phyloP scores from a whole-genome alignment of 805 yeast genomes.

The Monosporozyma siamensis region DNA sequence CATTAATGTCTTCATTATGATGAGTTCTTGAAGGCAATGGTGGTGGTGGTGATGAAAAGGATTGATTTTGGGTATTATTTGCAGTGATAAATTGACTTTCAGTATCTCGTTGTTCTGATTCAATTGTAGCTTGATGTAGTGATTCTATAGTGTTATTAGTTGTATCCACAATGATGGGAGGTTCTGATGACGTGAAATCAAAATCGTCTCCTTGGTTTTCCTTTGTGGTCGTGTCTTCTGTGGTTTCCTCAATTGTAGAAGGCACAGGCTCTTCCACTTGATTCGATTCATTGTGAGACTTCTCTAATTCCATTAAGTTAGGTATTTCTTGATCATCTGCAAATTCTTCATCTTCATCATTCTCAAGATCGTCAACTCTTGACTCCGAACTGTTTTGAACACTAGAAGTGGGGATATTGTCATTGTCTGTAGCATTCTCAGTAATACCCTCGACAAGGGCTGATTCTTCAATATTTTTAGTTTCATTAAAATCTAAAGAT shows the following conservation, averaged over 20 bases:
- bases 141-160: no score
- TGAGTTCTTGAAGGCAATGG: constrained; percentile 1
- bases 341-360: constrained; percentile 1
- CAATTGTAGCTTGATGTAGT: not conserved
- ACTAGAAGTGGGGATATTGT: not conserved
- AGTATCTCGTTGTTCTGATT: not conserved
- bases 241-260: not conserved
- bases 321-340: not conserved
- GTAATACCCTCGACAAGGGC: not conserved
- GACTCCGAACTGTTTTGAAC: not conserved
- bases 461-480: not conserved
- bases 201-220: not conserved
- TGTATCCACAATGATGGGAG: not conserved
- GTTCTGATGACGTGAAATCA: not conserved
- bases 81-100: not conserved
- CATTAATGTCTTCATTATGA: not conserved
- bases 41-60: constrained; percentile 2
- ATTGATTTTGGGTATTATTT: not conserved
- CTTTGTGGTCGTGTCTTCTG: not conserved
- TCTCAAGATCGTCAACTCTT: not conserved
- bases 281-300: no score
- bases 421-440: not conserved
- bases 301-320: not conserved
- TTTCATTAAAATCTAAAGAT: not conserved
- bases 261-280: no score